Conservation (phyloP, 495 filamentous ascomycete species). For the Neurospora sp. region DNA sequence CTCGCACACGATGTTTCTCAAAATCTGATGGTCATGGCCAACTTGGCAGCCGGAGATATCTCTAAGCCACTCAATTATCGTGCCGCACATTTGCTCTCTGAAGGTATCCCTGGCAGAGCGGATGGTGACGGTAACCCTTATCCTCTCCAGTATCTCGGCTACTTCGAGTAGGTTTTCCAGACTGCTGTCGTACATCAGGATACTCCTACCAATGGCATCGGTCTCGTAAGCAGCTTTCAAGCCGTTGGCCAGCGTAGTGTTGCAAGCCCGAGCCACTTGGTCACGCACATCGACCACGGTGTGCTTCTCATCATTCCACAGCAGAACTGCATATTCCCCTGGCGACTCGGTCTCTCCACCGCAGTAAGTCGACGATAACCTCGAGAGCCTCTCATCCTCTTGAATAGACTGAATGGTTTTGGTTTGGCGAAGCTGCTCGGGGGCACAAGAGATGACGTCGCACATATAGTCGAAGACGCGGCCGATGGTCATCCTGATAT, state of each 20-base stretch:
- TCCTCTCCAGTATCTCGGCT: conserved; percentile 79
- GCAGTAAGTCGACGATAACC: conserved; percentile 66
- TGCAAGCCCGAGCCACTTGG: conserved; percentile 86
- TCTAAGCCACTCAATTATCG: conserved; percentile 92
- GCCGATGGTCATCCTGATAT: conserved; percentile 74
- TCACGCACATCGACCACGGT: conserved; percentile 84
- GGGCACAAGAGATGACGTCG: conserved; percentile 95
- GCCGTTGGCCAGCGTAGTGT: conserved; percentile 56
- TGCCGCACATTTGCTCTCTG: conserved; percentile 94
- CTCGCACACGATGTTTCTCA: conserved; percentile 75
- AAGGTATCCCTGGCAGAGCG: conserved; percentile 90
- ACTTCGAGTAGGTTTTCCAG: conserved; percentile 61
- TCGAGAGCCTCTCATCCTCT: conserved; percentile 70
- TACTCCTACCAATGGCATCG: conserved; percentile 73
- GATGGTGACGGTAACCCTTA: conserved; percentile 93
- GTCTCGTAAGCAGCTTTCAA: conserved; percentile 72
- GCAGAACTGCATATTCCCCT: conserved; percentile 70
- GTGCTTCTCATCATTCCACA: conserved; percentile 99
- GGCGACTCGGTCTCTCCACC: conserved; percentile 41
- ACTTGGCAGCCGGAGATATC: conserved; percentile 89
- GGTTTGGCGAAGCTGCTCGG: conserved; percentile 78
- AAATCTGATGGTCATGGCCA: conserved; percentile 66
- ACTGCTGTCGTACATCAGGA: conserved; percentile 65
- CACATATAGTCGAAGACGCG: conserved; percentile 86
- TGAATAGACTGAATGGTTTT: conserved; percentile 73